phyloP scores from a whole-genome alignment of 441 rosid species.

The Croton laevigatus region DNA sequence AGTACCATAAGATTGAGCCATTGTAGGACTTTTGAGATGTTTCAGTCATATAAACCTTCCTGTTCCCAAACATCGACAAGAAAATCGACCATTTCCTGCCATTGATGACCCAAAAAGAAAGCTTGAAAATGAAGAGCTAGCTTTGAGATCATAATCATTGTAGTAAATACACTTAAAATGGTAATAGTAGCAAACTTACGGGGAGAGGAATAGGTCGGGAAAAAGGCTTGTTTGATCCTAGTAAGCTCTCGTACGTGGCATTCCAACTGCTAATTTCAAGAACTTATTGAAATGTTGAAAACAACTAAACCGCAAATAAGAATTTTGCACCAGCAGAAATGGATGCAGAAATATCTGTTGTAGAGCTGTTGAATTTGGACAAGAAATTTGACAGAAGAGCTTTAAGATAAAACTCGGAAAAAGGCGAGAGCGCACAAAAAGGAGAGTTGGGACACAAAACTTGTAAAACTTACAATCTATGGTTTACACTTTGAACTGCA shows the following conservation, averaged over 20 bases:
- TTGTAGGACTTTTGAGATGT: conserved; percentile 1
- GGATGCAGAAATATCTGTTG: background rate
- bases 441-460: background rate
- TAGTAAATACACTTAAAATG: background rate
- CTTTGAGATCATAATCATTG: background rate
- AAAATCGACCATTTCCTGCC: conserved; percentile 72
- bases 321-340: background rate
- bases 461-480: background rate
- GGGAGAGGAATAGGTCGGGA: conserved; percentile 55
- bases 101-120: conserved; percentile 13
- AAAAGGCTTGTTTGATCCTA: conserved; percentile 55
- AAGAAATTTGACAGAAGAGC: background rate
- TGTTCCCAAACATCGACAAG: conserved; percentile 78
- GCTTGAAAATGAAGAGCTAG: background rate
- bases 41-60: conserved; percentile 68
- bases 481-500: background rate
- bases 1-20: background rate
- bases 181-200: conserved; percentile 37
- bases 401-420: background rate
- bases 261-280: conserved; percentile 49
- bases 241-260: conserved; percentile 58
- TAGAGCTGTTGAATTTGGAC: background rate
- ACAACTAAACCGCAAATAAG: background rate
- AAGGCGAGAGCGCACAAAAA: background rate
- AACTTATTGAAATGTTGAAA: background rate